Evolutionary conservation across 345 rosid species (phyloP).

Genomic region (Eucalyptus sp.): DNA sequence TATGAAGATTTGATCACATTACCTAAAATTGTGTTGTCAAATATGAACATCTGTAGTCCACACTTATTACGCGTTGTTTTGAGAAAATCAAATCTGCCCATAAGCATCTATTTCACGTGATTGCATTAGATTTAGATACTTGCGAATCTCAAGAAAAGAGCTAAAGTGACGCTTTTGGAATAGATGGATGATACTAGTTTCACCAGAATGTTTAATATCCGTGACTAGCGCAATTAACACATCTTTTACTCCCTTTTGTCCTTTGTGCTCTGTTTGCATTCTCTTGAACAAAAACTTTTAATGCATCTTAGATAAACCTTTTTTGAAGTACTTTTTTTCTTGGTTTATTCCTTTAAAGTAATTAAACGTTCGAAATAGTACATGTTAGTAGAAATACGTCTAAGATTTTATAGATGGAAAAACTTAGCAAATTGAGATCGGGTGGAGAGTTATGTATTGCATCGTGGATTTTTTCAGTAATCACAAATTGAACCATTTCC

Average conservation of each 20-base stretch:
- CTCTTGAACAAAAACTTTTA: not conserved
- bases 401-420: not conserved
- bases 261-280: not conserved
- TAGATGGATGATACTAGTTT: not conserved
- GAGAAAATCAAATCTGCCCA: not conserved
- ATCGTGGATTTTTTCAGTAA: not conserved
- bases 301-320: not conserved
- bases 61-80: not conserved
- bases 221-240: not conserved
- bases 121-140: not conserved
- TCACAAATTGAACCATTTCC: not conserved
- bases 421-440: not conserved
- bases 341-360: not conserved
- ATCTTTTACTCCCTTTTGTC: not conserved
- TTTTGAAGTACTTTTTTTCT: not conserved
- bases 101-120: not conserved
- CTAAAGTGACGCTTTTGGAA: not conserved
- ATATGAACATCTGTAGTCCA: not conserved
- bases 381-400: not conserved
- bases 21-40: accelerated
- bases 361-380: accelerated
- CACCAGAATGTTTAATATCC: not conserved
- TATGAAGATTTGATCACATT: not conserved
- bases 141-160: not conserved
- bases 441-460: not conserved